Evolutionary conservation across 208 protist species (phyloP).

Genomic region (Leishmania arabica): DNA sequence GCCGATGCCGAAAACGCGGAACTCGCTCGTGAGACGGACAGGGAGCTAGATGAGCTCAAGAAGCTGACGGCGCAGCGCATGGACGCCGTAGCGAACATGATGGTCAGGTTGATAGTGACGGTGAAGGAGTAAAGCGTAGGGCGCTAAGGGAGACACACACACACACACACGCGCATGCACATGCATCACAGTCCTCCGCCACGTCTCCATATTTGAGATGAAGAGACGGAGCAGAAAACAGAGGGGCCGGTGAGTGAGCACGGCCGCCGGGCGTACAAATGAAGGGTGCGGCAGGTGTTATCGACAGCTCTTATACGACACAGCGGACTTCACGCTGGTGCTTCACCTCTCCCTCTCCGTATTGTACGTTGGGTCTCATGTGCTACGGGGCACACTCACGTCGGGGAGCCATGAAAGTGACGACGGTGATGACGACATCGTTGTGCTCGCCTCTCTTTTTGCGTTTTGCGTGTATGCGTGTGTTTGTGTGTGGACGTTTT

Average conservation of each 20-base stretch:
- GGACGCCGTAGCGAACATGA: conserved; percentile 62
- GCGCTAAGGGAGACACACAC: not conserved
- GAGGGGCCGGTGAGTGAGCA: not conserved
- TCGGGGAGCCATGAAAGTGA: not conserved
- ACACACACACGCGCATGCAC: not conserved
- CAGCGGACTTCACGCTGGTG: not conserved
- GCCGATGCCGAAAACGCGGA: conserved; percentile 66
- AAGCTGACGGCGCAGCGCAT: conserved; percentile 63
- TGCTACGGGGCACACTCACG: not conserved
- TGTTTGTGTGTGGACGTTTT: not conserved
- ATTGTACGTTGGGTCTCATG: not conserved
- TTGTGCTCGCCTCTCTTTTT: not conserved
- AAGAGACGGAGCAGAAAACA: not conserved
- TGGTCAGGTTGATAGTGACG: conserved; percentile 60
- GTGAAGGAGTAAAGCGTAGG: conserved; percentile 33
- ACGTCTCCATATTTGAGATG: not conserved
- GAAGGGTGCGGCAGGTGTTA: not conserved
- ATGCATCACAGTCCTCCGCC: not conserved
- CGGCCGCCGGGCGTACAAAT: not conserved
- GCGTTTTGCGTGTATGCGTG: not conserved
- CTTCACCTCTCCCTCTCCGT: not conserved
- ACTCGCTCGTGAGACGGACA: conserved; percentile 65
- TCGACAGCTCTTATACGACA: not conserved
- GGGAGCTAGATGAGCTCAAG: conserved; percentile 62
- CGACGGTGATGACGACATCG: not conserved